These are phyloP conservation scores for Lentinus tigrinus DNA, from an alignment of 768 basidiomycete genomes.

Conservation along the genomic window DNA sequence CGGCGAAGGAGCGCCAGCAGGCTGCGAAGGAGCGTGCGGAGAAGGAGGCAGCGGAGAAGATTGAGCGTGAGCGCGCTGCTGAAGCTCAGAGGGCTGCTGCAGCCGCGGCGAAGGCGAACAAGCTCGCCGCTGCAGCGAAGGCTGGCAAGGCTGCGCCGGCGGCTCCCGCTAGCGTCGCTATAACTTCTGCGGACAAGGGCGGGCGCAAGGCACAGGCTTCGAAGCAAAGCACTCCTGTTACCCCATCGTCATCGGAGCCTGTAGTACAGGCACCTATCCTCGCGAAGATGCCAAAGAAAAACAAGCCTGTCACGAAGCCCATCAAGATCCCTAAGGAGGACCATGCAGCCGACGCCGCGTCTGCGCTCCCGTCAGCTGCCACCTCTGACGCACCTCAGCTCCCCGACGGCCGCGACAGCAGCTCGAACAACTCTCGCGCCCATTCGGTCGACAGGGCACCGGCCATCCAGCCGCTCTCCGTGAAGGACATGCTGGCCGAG, in stretches of 20 bases:
- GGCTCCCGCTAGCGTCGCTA: constrained; percentile 7
- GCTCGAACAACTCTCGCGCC: constrained; percentile 56
- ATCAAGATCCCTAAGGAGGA: constrained; percentile 64
- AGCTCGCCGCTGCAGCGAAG: not conserved
- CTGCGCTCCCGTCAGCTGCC: constrained; percentile 43
- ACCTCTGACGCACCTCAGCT: constrained; percentile 47
- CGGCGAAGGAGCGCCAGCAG: constrained; percentile 35
- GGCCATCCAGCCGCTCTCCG: constrained; percentile 46
- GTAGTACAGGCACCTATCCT: constrained; percentile 66
- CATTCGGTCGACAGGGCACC: constrained; percentile 54
- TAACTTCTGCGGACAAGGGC: constrained; percentile 11
- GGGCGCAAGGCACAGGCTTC: constrained; percentile 20
- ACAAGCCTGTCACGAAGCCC: constrained; percentile 60
- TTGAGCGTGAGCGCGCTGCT: constrained; percentile 30
- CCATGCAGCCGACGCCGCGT: constrained; percentile 42
- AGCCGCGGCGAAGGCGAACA: constrained; percentile 30
- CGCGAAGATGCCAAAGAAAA: constrained; percentile 85
- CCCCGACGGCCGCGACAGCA: constrained; percentile 40
- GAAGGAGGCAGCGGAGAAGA: constrained; percentile 28
- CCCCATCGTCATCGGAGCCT: constrained; percentile 24
- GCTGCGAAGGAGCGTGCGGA: constrained; percentile 33
- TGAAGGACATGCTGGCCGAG: constrained; percentile 68
- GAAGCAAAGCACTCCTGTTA: constrained; percentile 23
- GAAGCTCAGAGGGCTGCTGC: constrained; percentile 24
- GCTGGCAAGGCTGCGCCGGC: constrained; percentile 20